These are phyloP conservation scores for Nasturtium officinale DNA, from an alignment of 345 rosid genomes.

Conservation along the genomic window DNA sequence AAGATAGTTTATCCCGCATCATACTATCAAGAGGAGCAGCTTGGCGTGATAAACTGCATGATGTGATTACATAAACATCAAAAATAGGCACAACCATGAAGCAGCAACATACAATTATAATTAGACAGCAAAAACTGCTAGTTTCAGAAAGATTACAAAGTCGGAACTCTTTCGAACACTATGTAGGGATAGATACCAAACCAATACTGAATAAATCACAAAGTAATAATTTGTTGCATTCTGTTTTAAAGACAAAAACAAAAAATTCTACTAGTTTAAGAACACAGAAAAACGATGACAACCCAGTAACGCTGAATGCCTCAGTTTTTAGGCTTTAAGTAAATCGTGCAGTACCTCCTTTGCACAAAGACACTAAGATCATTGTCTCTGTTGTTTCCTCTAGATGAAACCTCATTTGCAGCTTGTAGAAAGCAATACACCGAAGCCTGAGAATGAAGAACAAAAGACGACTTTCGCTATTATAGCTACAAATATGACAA, in stretches of 20 bases:
- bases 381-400: slow-evolving; percentile 72
- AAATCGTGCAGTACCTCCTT: slow-evolving; percentile 60
- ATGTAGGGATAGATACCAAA: slow-evolving; percentile 1
- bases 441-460: slow-evolving; percentile 68
- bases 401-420: slow-evolving; percentile 79
- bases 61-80: slow-evolving; percentile 23
- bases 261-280: neutral
- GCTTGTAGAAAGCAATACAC: slow-evolving; percentile 87
- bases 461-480: slow-evolving; percentile 39
- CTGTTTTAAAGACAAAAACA: neutral
- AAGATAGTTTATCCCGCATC: slow-evolving; percentile 79
- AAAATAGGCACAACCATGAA: slow-evolving; percentile 17
- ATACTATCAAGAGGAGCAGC: slow-evolving; percentile 79
- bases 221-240: slow-evolving; percentile 9
- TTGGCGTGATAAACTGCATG: slow-evolving; percentile 71
- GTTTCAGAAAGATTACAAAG: neutral
- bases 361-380: slow-evolving; percentile 75
- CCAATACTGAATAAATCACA: neutral
- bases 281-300: slow-evolving; percentile 5
- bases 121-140: neutral
- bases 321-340: slow-evolving; percentile 9
- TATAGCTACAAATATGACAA: slow-evolving; percentile 14
- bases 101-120: neutral
- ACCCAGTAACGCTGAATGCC: slow-evolving; percentile 29
- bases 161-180: slow-evolving; percentile 10